These are phyloP conservation scores for Rutstroemia sydowiana DNA, from an alignment of 2,329 filamentous ascomycete species.

Conservation along the genomic window DNA sequence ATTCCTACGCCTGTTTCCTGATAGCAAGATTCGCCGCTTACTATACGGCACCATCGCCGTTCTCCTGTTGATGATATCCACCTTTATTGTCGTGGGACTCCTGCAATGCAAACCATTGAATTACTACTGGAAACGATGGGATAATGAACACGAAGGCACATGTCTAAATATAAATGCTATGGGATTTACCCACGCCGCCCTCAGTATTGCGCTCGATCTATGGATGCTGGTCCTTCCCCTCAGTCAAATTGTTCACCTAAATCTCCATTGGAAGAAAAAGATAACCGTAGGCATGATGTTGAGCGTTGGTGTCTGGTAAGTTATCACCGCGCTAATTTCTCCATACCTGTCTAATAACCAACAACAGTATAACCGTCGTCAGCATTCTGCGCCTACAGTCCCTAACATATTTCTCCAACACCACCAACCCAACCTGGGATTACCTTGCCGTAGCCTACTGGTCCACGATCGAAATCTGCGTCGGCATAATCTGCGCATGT, in stretches of 20 bases:
- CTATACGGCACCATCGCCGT: constrained; percentile 8
- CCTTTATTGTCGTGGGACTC: constrained; percentile 14
- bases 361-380: neutral
- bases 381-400: constrained; percentile 2
- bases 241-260: constrained; percentile 36
- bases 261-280: constrained; percentile 41
- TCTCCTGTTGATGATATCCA: constrained; percentile 7
- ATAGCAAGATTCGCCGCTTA: constrained; percentile 2
- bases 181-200: constrained; percentile 42
- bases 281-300: constrained; percentile 43
- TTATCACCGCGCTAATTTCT: neutral
- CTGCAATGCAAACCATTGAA: constrained; percentile 43
- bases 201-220: constrained; percentile 45
- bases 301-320: constrained; percentile 37
- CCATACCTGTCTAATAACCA: neutral
- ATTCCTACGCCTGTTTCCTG: constrained; percentile 18
- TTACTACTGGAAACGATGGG: constrained; percentile 47
- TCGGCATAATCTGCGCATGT: constrained; percentile 19
- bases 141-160: constrained; percentile 36
- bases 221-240: constrained; percentile 46
- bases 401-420: neutral
- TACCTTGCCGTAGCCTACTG: constrained; percentile 17
- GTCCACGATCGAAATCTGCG: constrained; percentile 19
- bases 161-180: constrained; percentile 45
- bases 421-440: constrained; percentile 10